Percentiles rank a stretch among this genome's conserved stretches.
Conservation (phyloP, 768 basidiomycete species). For the Dendrothele bispora region DNA sequence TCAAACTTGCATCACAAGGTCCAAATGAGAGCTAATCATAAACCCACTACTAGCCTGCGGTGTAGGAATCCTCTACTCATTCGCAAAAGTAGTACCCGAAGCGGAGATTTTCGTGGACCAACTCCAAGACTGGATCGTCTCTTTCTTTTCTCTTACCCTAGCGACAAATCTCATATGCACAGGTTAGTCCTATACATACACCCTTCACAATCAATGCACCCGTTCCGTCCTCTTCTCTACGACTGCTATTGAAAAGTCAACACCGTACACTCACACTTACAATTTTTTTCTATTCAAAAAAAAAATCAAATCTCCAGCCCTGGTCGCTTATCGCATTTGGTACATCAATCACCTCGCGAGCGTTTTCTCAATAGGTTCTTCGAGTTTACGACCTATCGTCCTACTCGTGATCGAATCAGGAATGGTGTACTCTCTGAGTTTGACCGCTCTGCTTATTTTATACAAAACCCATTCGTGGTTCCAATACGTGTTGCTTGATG, state of each 20-base stretch:
- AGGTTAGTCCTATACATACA: not conserved
- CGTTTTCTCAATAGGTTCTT: not conserved
- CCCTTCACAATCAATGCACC: conserved; percentile 5
- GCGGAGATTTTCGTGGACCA: conserved; percentile 2
- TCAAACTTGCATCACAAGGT: not conserved
- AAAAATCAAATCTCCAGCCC: not conserved
- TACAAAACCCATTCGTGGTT: conserved; percentile 9
- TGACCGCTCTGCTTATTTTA: conserved; percentile 10
- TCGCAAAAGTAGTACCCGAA: not conserved
- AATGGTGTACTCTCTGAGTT: conserved; percentile 11
- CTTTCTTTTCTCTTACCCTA: conserved; percentile 19
- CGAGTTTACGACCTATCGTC: conserved; percentile 8
- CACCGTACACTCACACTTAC: no score
- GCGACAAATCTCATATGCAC: conserved; percentile 21
- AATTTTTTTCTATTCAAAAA: not conserved
- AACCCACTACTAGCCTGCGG: not conserved
- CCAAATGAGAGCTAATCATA: not conserved
- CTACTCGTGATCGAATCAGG: conserved; percentile 19
- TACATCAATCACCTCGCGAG: conserved; percentile 5
- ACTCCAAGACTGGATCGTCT: conserved; percentile 9
- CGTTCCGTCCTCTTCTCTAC: conserved; percentile 2
- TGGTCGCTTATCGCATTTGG: conserved; percentile 18
- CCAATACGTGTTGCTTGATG: conserved; percentile 17
- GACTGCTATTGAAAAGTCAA: no score
- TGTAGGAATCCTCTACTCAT: not conserved